These are phyloP conservation scores for Tetrahymena thermophila DNA, from an alignment of 73 alveolate genomes.

Conservation along the genomic window DNA sequence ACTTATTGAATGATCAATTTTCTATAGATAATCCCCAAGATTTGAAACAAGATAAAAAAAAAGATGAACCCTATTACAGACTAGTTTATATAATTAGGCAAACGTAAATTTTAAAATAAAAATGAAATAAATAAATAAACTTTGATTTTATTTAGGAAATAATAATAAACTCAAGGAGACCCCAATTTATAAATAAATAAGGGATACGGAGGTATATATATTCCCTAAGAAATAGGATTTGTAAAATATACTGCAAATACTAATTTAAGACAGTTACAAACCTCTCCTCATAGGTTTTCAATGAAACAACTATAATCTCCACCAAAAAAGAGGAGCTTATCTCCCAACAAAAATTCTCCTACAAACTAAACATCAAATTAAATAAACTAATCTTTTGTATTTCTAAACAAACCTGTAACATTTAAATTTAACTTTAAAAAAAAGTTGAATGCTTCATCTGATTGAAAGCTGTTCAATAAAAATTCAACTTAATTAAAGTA, in stretches of 20 bases:
- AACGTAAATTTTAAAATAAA: neutral
- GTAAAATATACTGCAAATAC: neutral
- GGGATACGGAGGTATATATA: neutral
- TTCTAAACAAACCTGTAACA: neutral
- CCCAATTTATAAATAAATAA: neutral
- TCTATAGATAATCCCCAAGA: neutral
- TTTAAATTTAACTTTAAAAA: too few species aligned
- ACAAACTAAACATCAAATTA: too few species aligned
- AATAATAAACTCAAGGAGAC: neutral
- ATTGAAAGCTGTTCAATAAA: neutral
- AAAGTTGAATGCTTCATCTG: neutral
- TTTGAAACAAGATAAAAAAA: neutral
- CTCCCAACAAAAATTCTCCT: neutral
- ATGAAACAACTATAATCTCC: neutral
- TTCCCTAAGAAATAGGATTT: neutral
- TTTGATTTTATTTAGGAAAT: neutral
- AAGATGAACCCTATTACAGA: neutral
- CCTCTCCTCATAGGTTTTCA: neutral
- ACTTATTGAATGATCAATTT: neutral
- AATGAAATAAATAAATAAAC: neutral
- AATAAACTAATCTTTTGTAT: neutral
- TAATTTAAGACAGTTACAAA: neutral
- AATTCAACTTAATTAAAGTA: too few species aligned
- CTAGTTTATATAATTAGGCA: neutral
- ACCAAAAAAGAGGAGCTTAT: neutral